These are phyloP conservation scores for Tylopilus felleus DNA, from an alignment of 768 basidiomycete species.

Conservation along the genomic window DNA sequence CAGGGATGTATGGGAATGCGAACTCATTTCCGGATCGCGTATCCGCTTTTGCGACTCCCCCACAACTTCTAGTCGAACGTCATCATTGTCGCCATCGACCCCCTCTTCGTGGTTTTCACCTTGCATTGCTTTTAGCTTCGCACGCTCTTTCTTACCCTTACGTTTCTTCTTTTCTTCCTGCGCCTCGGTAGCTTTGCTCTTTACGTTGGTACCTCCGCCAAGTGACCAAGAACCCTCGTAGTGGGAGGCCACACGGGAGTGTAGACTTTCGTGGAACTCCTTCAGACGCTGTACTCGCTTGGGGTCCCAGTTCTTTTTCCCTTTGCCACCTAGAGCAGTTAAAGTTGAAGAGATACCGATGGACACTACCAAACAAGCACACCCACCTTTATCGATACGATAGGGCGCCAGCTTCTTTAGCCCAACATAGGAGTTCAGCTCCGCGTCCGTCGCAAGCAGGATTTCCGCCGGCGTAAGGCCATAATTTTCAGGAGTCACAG, in stretches of 20 bases:
- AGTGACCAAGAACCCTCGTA: conserved; percentile 23
- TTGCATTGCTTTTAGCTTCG: conserved; percentile 43
- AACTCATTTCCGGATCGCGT: conserved; percentile 10
- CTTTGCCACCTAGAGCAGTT: conserved; percentile 16
- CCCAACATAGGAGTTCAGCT: conserved; percentile 88
- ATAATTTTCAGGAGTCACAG: conserved; percentile 58
- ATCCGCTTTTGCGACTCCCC: conserved; percentile 15
- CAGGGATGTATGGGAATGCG: conserved; percentile 5
- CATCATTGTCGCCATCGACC: background rate
- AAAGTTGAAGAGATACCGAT: background rate
- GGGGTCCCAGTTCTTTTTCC: conserved; percentile 53
- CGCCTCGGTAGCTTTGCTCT: conserved; percentile 7
- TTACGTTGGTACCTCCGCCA: background rate
- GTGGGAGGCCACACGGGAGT: conserved; percentile 35
- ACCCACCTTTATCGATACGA: conserved; percentile 46
- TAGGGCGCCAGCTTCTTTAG: conserved; percentile 93
- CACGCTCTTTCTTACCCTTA: conserved; percentile 68
- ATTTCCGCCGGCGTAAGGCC: conserved; percentile 83
- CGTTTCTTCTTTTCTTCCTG: conserved; percentile 50
- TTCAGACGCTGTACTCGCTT: conserved; percentile 60
- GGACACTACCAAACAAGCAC: conserved; percentile 2
- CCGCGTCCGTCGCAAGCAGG: conserved; percentile 85
- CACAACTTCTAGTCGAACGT: background rate
- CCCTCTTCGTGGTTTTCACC: conserved; percentile 11
- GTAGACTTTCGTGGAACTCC: conserved; percentile 67